These are phyloP conservation scores for Corinectria fuckeliana DNA, from an alignment of 2,329 filamentous ascomycete genomes.

Conservation along the genomic window DNA sequence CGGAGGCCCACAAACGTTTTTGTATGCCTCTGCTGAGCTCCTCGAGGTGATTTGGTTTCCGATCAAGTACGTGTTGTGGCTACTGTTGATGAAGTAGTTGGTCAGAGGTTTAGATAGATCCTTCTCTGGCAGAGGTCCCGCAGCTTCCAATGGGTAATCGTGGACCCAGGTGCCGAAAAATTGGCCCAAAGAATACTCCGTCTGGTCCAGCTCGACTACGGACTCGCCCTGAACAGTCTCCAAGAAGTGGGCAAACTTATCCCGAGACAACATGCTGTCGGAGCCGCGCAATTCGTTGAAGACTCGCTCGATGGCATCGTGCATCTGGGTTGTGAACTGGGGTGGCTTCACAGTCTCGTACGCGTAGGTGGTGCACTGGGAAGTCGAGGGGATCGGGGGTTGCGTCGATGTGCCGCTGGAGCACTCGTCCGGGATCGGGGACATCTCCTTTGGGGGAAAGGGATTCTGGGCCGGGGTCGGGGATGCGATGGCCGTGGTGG, in stretches of 20 bases:
- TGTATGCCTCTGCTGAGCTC: conserved; percentile 80
- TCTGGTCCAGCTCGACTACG: conserved; percentile 43
- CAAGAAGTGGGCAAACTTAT: conserved; percentile 58
- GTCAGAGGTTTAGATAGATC: conserved; percentile 74
- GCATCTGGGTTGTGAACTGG: conserved; percentile 55
- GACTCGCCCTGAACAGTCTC: conserved; percentile 55
- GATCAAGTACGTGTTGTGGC: conserved; percentile 91
- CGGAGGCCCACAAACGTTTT: conserved; percentile 60
- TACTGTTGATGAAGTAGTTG: conserved; percentile 94
- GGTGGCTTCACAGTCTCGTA: too few relatives aligned
- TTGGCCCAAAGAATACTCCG: conserved; percentile 53
- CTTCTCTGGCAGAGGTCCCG: conserved; percentile 52
- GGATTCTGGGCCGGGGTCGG: conserved; percentile 36
- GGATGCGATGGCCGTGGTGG: conserved; percentile 40
- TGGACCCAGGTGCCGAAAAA: conserved; percentile 59
- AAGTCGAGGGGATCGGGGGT: conserved; percentile 6
- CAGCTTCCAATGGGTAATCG: conserved; percentile 52
- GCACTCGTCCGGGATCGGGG: conserved; percentile 28
- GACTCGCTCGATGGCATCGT: conserved; percentile 54
- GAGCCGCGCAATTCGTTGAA: conserved; percentile 53
- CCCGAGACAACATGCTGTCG: conserved; percentile 39
- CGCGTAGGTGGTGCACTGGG: too few relatives aligned
- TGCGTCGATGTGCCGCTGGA: conserved; percentile 35
- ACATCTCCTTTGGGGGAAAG: conserved; percentile 26
- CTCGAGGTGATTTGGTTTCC: conserved; percentile 85